Percentiles rank a stretch among this genome's conserved stretches.
These are phyloP conservation scores for Eimeria necatrix DNA, from an alignment of 169 alveolate genomes.

Conservation along the genomic window DNA sequence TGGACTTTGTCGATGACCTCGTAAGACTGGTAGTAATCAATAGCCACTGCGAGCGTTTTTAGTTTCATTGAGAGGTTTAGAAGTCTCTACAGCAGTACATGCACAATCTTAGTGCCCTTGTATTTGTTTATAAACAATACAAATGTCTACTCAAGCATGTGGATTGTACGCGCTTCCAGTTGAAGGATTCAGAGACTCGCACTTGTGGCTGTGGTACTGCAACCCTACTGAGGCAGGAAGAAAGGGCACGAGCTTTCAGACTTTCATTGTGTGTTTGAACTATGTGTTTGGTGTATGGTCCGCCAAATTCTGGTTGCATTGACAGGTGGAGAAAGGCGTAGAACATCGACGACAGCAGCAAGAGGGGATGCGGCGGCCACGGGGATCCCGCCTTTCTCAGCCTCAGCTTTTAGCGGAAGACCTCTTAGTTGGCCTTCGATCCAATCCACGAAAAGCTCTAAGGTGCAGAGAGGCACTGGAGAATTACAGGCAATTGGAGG, in stretches of 20 bases:
- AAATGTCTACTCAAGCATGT: not conserved
- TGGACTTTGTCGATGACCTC: slow-evolving; percentile 64
- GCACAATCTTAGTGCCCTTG: too few relatives aligned
- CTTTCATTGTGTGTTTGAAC: too few relatives aligned
- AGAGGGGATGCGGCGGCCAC: slow-evolving; percentile 7
- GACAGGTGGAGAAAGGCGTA: slow-evolving; percentile 52
- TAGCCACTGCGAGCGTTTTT: not conserved
- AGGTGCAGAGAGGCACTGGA: slow-evolving; percentile 69
- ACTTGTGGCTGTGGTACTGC: not conserved
- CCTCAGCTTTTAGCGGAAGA: slow-evolving; percentile 47
- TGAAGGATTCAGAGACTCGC: not conserved
- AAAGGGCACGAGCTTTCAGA: too few relatives aligned
- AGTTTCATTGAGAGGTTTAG: too few relatives aligned
- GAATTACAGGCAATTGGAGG: slow-evolving; percentile 58
- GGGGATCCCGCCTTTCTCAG: not conserved
- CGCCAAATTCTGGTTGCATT: not conserved
- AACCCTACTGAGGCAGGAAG: too few relatives aligned
- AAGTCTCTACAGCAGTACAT: too few relatives aligned
- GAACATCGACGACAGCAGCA: slow-evolving; percentile 60
- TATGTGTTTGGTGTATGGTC: too few relatives aligned
- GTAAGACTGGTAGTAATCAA: not conserved
- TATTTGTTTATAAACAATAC: too few relatives aligned
- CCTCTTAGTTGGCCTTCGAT: slow-evolving; percentile 27
- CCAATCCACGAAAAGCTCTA: slow-evolving; percentile 59
- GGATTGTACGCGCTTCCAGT: not conserved